Conservation (phyloP, 176 grass and related monocot genomes). For the Cymbopogon citratus region DNA sequence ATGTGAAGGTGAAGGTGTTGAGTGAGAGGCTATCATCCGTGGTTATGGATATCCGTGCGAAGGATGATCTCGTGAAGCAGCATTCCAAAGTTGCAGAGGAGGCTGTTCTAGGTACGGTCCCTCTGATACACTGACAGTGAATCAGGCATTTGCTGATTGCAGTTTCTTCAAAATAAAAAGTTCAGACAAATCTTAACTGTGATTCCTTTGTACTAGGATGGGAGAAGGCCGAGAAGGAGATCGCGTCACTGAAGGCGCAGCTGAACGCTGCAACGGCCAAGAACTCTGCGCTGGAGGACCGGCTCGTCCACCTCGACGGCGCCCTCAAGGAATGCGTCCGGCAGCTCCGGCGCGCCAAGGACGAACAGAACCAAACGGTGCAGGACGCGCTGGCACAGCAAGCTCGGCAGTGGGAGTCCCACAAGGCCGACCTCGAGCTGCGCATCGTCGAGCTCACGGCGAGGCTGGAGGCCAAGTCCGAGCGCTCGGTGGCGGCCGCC, state of each 20-base stretch:
- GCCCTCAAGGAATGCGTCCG: conserved; percentile 91
- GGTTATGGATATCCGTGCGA: conserved; percentile 64
- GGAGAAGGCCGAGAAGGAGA: conserved; percentile 91
- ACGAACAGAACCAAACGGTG: conserved; percentile 61
- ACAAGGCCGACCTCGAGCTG: conserved; percentile 64
- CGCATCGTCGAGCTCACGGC: conserved; percentile 57
- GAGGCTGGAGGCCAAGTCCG: conserved; percentile 67
- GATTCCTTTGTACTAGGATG: conserved; percentile 45
- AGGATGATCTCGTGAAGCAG: conserved; percentile 92
- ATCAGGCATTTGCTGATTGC: neutral
- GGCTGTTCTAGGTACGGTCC: conserved; percentile 78
- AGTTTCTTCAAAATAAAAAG: conserved; percentile 4
- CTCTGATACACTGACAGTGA: neutral
- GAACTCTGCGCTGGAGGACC: conserved; percentile 62
- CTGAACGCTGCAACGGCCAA: conserved; percentile 49
- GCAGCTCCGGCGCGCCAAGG: conserved; percentile 63
- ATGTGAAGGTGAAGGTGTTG: conserved; percentile 55
- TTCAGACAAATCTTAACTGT: neutral
- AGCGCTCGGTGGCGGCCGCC: conserved; percentile 15
- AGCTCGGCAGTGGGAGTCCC: conserved; percentile 53
- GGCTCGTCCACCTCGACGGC: conserved; percentile 56
- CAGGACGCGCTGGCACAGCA: conserved; percentile 48
- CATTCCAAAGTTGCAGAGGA: conserved; percentile 88
- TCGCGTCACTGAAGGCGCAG: conserved; percentile 53
- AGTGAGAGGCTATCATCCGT: conserved; percentile 72